A percentile compares a stretch with the other conserved stretches of the same genome.
These are phyloP conservation scores for Debaryomyces psychrophilus DNA, from an alignment of 1,139 yeast species.

Conservation along the genomic window DNA sequence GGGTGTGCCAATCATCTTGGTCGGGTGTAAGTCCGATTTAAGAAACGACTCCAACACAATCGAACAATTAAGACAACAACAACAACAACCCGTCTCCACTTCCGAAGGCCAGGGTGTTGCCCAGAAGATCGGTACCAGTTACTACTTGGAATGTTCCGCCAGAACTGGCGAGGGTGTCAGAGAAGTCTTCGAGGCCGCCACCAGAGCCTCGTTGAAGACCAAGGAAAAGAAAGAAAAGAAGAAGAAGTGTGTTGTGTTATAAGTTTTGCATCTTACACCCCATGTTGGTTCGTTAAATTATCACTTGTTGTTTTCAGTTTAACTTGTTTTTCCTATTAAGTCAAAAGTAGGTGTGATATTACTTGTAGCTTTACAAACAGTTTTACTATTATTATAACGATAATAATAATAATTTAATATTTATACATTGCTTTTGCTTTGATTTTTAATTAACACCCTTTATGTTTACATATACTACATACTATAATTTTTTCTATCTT, in stretches of 20 bases:
- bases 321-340: conserved; percentile 1
- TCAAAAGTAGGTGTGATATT: conserved; percentile 5
- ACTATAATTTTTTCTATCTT: conserved; percentile 2
- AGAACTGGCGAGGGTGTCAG: conserved; percentile 89
- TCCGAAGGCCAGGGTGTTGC: conserved; percentile 87
- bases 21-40: conserved; percentile 89
- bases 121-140: conserved; percentile 81
- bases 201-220: conserved; percentile 79
- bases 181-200: conserved; percentile 90
- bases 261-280: conserved; percentile 22
- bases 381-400: neutral
- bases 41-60: conserved; percentile 81
- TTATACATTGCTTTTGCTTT: conserved; percentile 24
- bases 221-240: conserved; percentile 60
- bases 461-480: conserved; percentile 7
- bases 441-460: conserved; percentile 51
- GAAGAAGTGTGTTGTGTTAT: conserved; percentile 63
- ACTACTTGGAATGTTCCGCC: conserved; percentile 92
- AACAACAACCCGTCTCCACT: conserved; percentile 73
- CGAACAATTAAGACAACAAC: conserved; percentile 73
- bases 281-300: conserved; percentile 6
- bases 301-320: conserved; percentile 4
- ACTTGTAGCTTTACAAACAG: neutral
- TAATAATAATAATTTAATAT: conserved; percentile 7
- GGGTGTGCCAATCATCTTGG: conserved; percentile 91